phyloP scores from a whole-genome alignment of 2,329 filamentous ascomycete species.

The Coniella lustricola region DNA sequence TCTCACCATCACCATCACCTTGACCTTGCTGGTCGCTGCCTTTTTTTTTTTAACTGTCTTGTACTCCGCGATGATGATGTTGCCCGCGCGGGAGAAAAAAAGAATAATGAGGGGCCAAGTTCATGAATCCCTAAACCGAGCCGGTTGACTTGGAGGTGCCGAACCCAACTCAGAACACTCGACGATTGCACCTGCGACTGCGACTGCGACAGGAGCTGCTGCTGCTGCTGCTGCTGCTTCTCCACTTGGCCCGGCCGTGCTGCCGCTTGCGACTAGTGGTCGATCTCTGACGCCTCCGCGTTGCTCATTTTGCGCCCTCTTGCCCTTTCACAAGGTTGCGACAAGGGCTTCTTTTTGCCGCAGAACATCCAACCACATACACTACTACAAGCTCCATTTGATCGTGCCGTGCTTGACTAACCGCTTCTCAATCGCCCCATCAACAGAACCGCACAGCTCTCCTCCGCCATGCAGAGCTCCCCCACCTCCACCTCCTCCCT shows the following conservation, averaged over 20 bases:
- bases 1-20: not conserved
- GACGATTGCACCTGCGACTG: no score
- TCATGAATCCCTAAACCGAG: no score
- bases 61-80: not conserved
- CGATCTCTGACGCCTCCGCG: not conserved
- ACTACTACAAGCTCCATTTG: no score
- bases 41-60: not conserved
- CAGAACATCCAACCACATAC: slow-evolving; percentile 1
- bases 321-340: slow-evolving; percentile 2
- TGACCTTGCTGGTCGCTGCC: not conserved
- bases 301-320: not conserved
- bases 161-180: no score
- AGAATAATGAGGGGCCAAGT: no score
- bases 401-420: slow-evolving; percentile 21
- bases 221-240: not conserved
- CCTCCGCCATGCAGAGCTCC: slow-evolving; percentile 59
- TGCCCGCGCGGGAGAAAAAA: no score
- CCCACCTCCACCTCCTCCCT: slow-evolving; percentile 70
- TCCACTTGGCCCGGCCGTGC: not conserved
- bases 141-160: no score
- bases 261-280: slow-evolving; percentile 2
- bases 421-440: slow-evolving; percentile 16
- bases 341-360: not conserved
- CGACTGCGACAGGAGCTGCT: no score
- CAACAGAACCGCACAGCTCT: slow-evolving; percentile 47